These are phyloP conservation scores for Amanita polypyramis DNA, from an alignment of 768 basidiomycete species.

Conservation along the genomic window DNA sequence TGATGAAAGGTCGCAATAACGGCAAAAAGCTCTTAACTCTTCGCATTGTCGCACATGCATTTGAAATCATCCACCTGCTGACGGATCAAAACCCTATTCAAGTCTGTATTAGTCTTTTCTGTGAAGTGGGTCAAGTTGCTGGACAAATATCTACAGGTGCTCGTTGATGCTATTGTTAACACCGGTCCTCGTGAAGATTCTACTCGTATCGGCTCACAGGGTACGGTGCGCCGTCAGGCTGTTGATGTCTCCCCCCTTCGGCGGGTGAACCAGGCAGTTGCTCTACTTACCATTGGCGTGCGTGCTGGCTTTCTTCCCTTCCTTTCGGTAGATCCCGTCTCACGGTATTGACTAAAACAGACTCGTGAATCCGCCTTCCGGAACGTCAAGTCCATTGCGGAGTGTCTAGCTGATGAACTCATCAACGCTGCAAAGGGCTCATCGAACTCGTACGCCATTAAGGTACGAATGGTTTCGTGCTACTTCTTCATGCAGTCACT, in stretches of 20 bases:
- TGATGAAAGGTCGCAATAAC: constrained; percentile 99
- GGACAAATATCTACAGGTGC: constrained; percentile 41
- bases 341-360: constrained; percentile 27
- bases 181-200: constrained; percentile 99
- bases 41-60: constrained; percentile 98
- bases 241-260: constrained; percentile 99
- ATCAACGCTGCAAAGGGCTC: constrained; percentile 99
- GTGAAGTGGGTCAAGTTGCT: not conserved
- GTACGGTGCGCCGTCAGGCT: constrained; percentile 98
- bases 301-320: constrained; percentile 19
- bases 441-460: constrained; percentile 99
- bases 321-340: not conserved
- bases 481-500: not conserved
- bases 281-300: constrained; percentile 94
- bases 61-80: constrained; percentile 99
- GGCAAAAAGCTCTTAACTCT: constrained; percentile 99
- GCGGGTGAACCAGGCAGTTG: constrained; percentile 94
- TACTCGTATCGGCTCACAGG: constrained; percentile 99
- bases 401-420: constrained; percentile 98
- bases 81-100: constrained; percentile 99
- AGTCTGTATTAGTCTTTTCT: constrained; percentile 33
- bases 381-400: constrained; percentile 98
- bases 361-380: constrained; percentile 99
- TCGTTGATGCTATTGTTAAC: constrained; percentile 98
- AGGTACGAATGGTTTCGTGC: constrained; percentile 39